These are phyloP conservation scores for Dipteronia dyeriana DNA, from an alignment of 345 rosid species.

Conservation along the genomic window DNA sequence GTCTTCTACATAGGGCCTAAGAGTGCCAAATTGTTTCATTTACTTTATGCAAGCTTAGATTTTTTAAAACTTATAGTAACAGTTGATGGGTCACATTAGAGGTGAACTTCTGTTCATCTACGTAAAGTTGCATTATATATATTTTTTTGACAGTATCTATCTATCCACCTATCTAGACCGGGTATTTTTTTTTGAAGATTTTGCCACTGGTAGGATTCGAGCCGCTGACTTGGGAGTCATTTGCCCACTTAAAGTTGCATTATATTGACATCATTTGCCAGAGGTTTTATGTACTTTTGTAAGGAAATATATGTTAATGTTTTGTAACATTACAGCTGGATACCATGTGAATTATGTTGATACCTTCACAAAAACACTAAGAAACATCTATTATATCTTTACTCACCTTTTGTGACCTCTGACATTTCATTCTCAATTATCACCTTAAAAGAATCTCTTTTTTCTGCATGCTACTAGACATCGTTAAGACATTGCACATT, in stretches of 20 bases:
- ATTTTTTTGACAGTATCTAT: too few species aligned
- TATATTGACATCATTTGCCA: background rate
- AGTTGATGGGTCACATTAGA: background rate
- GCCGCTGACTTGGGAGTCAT: too few species aligned
- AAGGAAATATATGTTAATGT: background rate
- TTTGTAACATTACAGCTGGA: background rate
- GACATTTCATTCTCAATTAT: background rate
- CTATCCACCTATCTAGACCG: too few species aligned
- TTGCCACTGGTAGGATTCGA: too few species aligned
- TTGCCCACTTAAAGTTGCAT: background rate
- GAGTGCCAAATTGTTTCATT: background rate
- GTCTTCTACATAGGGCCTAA: too few species aligned
- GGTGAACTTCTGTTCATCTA: background rate
- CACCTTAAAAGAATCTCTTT: background rate
- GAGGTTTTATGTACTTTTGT: background rate
- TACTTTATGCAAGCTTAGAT: background rate
- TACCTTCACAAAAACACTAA: background rate
- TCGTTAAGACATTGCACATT: background rate
- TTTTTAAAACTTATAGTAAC: conserved; percentile 1
- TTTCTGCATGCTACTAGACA: background rate
- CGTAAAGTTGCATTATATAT: background rate
- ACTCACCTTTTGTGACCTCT: background rate
- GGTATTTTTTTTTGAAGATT: too few species aligned
- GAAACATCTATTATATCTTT: background rate
- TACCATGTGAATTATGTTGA: background rate